phyloP scores from a whole-genome alignment of 495 filamentous ascomycete species.

The Neurospora hispaniola region DNA sequence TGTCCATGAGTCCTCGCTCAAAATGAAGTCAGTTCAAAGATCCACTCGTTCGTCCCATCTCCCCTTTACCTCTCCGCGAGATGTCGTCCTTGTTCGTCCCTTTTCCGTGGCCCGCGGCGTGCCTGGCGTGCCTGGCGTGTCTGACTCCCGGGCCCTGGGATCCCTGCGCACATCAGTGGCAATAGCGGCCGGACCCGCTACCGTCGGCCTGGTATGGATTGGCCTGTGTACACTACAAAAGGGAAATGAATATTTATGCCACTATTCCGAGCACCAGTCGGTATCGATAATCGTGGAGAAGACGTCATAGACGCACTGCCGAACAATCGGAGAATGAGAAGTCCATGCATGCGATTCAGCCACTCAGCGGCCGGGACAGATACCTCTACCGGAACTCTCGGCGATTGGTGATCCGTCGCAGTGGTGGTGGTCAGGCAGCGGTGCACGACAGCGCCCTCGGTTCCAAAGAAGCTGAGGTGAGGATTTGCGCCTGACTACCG shows the following conservation, averaged over 20 bases:
- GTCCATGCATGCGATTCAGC: neutral
- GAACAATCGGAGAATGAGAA: neutral
- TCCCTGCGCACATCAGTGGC: neutral
- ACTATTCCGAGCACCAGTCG: neutral
- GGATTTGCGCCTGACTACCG: neutral
- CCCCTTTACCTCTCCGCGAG: neutral
- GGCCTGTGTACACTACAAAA: neutral
- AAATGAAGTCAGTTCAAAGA: neutral
- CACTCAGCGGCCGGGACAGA: neutral
- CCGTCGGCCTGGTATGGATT: neutral
- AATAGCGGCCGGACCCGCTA: neutral
- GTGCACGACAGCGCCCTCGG: neutral
- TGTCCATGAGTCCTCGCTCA: neutral
- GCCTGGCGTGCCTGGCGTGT: neutral
- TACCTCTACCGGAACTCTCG: neutral
- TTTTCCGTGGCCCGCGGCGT: too few species aligned
- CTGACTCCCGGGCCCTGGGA: neutral
- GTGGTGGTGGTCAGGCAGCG: neutral
- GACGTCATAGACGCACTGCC: neutral
- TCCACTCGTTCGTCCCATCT: neutral
- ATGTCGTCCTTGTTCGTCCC: neutral
- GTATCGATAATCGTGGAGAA: neutral
- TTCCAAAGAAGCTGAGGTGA: neutral
- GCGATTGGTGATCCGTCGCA: neutral
- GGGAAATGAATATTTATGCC: neutral